These are phyloP conservation scores for Amorphotheca resinae DNA, from an alignment of 495 filamentous ascomycete species.

Conservation along the genomic window DNA sequence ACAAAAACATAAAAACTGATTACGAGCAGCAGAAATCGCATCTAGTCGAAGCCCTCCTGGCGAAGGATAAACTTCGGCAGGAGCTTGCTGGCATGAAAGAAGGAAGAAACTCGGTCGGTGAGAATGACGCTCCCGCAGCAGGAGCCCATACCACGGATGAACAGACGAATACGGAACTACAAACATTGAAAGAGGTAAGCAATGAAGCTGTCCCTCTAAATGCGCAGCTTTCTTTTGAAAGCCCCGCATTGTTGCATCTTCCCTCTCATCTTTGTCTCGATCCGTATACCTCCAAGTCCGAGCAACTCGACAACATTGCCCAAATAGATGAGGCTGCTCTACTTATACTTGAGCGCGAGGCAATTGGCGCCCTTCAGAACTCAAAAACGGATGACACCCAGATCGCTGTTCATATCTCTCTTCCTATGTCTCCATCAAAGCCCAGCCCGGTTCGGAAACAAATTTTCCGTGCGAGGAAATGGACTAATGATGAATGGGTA, in stretches of 20 bases:
- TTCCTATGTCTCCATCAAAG: background rate
- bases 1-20: slow-evolving; percentile 29
- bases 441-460: background rate
- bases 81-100: slow-evolving; percentile 23
- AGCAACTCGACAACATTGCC: background rate
- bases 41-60: slow-evolving; percentile 36
- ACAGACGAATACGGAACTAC: background rate
- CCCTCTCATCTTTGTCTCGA: background rate
- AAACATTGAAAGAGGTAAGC: slow-evolving; percentile 16
- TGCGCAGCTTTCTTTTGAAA: background rate
- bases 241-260: background rate
- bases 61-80: slow-evolving; percentile 40
- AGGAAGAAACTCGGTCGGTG: background rate
- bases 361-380: background rate
- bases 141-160: background rate
- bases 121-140: slow-evolving; percentile 1
- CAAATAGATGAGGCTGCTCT: background rate
- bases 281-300: background rate
- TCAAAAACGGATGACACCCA: background rate
- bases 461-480: background rate
- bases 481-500: background rate
- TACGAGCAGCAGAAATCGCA: slow-evolving; percentile 38
- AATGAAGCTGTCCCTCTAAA: background rate
- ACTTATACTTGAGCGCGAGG: background rate
- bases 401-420: background rate